phyloP scores from a whole-genome alignment of 2,329 filamentous ascomycete species.

The Botrytis tulipae region DNA sequence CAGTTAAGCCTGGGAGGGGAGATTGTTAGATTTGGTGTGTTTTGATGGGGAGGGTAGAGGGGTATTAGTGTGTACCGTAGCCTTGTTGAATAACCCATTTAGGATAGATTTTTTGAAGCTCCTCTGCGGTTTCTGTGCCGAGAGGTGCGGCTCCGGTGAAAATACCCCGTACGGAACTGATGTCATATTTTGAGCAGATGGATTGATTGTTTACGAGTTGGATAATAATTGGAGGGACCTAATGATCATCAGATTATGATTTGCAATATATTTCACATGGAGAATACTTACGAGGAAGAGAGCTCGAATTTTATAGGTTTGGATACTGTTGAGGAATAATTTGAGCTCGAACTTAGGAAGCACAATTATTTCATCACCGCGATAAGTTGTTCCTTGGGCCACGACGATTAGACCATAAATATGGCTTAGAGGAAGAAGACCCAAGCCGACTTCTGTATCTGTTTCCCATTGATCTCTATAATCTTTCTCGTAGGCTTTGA shows the following conservation, averaged over 20 bases:
- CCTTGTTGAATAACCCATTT: constrained; percentile 65
- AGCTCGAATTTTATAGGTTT: constrained; percentile 65
- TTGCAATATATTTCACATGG: not conserved
- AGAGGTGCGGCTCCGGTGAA: constrained; percentile 79
- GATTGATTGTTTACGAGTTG: constrained; percentile 65
- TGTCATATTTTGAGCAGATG: constrained; percentile 63
- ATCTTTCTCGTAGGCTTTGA: constrained; percentile 45
- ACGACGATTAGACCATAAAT: constrained; percentile 77
- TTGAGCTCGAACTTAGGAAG: constrained; percentile 74
- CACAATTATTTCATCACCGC: constrained; percentile 71
- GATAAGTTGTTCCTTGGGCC: constrained; percentile 62
- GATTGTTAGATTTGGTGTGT: not conserved
- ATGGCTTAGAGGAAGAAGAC: constrained; percentile 83
- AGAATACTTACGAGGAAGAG: constrained; percentile 60
- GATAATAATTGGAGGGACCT: constrained; percentile 81
- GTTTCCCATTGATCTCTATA: constrained; percentile 47
- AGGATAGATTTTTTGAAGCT: constrained; percentile 61
- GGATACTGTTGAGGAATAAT: constrained; percentile 61
- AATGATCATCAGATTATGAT: not conserved
- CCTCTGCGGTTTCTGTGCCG: constrained; percentile 67
- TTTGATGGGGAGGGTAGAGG: not conserved
- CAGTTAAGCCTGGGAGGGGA: constrained; percentile 60
- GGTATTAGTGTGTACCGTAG: constrained; percentile 53
- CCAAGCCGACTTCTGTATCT: constrained; percentile 46
- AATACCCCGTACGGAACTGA: constrained; percentile 62